Percentiles rank a stretch among this genome's conserved stretches.
phyloP scores from a whole-genome alignment of 352 stramenopile genomes.

The Phytopythium chamaehyphon region DNA sequence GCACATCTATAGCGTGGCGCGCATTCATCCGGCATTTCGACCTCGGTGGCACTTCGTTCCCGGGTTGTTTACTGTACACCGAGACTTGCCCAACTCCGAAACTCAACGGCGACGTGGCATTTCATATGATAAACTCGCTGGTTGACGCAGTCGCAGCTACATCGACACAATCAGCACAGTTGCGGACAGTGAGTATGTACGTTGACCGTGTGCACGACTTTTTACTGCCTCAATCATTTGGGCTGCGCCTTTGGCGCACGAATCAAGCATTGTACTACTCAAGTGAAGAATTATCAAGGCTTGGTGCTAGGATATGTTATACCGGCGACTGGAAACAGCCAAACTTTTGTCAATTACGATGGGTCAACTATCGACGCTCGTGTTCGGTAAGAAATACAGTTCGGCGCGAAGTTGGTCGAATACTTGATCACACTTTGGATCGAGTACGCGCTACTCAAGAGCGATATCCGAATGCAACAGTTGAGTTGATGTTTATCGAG shows the following conservation, averaged over 20 bases:
- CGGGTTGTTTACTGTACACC: constrained; percentile 27
- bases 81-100: constrained; percentile 6
- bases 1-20: constrained; percentile 23
- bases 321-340: too few species aligned
- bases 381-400: neutral
- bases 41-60: constrained; percentile 10
- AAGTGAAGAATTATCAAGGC: too few species aligned
- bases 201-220: constrained; percentile 43
- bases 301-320: too few species aligned
- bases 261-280: constrained; percentile 22
- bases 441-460: constrained; percentile 7
- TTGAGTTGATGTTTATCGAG: constrained; percentile 20
- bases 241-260: constrained; percentile 21
- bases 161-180: neutral
- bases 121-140: constrained; percentile 30
- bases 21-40: constrained; percentile 19
- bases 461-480: constrained; percentile 6
- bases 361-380: constrained; percentile 14
- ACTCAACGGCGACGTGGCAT: constrained; percentile 16
- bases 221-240: constrained; percentile 27
- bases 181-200: constrained; percentile 23
- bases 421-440: constrained; percentile 14
- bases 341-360: constrained; percentile 15
- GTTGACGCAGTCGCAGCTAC: constrained; percentile 11
- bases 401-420: neutral